These are phyloP conservation scores for Emmonsia crescens DNA, from an alignment of 2,329 filamentous ascomycete species.

Conservation along the genomic window DNA sequence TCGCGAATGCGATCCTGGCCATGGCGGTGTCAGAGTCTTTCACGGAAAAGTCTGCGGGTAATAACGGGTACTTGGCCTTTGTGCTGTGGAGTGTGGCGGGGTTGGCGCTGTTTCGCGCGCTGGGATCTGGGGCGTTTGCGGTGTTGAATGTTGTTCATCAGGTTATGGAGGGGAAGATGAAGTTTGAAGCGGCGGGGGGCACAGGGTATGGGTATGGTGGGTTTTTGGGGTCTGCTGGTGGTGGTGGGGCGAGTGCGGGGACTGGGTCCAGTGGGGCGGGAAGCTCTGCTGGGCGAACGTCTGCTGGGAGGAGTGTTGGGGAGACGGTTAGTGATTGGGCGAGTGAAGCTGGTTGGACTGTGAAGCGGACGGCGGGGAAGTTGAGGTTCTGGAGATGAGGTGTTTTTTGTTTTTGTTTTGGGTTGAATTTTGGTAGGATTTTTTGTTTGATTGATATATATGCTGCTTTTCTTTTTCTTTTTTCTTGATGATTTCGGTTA, in stretches of 20 bases:
- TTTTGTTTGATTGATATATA: neutral
- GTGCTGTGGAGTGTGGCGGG: slow-evolving; percentile 86
- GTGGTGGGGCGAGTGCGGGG: neutral
- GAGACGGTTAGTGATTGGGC: slow-evolving; percentile 27
- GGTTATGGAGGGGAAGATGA: slow-evolving; percentile 75
- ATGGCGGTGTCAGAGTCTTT: slow-evolving; percentile 91
- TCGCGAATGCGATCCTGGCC: slow-evolving; percentile 79
- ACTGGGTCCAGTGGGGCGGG: neutral
- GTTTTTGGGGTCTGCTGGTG: slow-evolving; percentile 6
- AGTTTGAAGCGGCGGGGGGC: slow-evolving; percentile 31
- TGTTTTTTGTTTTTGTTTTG: neutral
- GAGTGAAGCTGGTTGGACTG: slow-evolving; percentile 25
- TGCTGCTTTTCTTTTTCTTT: neutral
- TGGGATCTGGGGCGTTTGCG: slow-evolving; percentile 72
- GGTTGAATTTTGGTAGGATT: neutral
- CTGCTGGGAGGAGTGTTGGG: slow-evolving; percentile 21
- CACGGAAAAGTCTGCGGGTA: slow-evolving; percentile 55
- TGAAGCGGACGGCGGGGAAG: slow-evolving; percentile 24
- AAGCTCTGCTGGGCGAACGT: slow-evolving; percentile 10
- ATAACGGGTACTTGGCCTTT: slow-evolving; percentile 85
- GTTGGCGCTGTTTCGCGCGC: slow-evolving; percentile 75
- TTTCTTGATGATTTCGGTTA: neutral
- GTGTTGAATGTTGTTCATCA: slow-evolving; percentile 75
- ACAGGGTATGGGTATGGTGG: slow-evolving; percentile 7
- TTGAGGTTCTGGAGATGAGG: slow-evolving; percentile 33